Evolutionary conservation across 345 rosid species (phyloP).

Genomic region (Hypericum androsaemum): DNA sequence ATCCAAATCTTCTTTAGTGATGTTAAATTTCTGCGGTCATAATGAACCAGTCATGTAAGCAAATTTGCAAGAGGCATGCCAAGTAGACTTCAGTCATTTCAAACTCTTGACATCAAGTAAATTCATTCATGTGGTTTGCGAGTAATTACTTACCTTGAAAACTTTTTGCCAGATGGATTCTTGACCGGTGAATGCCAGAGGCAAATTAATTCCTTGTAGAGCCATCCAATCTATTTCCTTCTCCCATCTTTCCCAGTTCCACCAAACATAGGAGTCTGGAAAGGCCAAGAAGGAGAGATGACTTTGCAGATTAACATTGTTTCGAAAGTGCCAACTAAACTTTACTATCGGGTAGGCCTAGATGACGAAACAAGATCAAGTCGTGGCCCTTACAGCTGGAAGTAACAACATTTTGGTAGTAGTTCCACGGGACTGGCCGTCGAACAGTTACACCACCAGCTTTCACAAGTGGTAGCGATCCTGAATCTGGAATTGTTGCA

Average conservation of each 20-base stretch:
- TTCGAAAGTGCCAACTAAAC: too few species aligned
- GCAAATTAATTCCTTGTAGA: conserved; percentile 89
- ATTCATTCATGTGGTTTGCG: neutral
- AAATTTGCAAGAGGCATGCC: neutral
- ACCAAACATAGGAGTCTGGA: conserved; percentile 89
- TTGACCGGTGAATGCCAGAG: conserved; percentile 91
- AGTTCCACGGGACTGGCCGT: conserved; percentile 92
- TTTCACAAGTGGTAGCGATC: conserved; percentile 56
- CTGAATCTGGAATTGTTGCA: conserved; percentile 63
- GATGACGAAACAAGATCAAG: conserved; percentile 8
- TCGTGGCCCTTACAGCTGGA: conserved; percentile 61
- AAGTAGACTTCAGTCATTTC: neutral
- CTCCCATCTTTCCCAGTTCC: conserved; percentile 94
- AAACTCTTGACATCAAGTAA: too few species aligned
- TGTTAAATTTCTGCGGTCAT: conserved; percentile 54
- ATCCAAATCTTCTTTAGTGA: conserved; percentile 54
- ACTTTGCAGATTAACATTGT: neutral
- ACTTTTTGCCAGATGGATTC: conserved; percentile 92
- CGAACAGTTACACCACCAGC: conserved; percentile 51
- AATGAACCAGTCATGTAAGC: neutral
- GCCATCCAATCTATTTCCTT: conserved; percentile 99
- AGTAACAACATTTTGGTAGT: conserved; percentile 94
- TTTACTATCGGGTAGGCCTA: neutral
- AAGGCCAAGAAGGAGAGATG: conserved; percentile 12
- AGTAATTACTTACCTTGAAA: conserved; percentile 46